Percentiles rank a stretch among this genome's conserved stretches.
phyloP scores from a whole-genome alignment of 768 basidiomycete species.

The Leccinum rimulosum region DNA sequence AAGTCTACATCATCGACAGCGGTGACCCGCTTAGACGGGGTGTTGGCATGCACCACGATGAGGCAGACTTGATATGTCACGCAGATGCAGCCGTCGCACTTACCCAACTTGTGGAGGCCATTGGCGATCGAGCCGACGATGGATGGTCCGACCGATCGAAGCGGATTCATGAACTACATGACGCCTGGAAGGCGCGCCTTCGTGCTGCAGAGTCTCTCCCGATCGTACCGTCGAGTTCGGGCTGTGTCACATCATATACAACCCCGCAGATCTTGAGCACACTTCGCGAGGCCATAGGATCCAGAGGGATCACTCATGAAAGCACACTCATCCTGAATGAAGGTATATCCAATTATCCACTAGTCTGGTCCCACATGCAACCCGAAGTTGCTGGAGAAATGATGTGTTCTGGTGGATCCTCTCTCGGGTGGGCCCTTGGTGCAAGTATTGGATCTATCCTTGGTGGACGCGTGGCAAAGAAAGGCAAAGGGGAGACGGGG shows the following conservation, averaged over 20 bases:
- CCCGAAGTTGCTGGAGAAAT: conserved; percentile 50
- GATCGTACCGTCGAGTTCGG: conserved; percentile 17
- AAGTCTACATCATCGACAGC: conserved; percentile 59
- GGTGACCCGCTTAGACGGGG: conserved; percentile 57
- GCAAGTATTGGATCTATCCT: conserved; percentile 59
- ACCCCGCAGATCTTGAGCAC: conserved; percentile 49
- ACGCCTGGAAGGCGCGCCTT: conserved; percentile 26
- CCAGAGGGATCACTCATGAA: conserved; percentile 34
- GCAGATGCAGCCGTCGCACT: conserved; percentile 56
- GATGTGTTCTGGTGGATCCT: conserved; percentile 58
- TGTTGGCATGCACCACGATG: conserved; percentile 48
- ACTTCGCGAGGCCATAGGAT: conserved; percentile 43
- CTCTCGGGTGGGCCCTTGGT: conserved; percentile 67
- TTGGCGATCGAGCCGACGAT: conserved; percentile 12
- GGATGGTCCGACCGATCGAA: conserved; percentile 15
- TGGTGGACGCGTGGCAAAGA: conserved; percentile 34
- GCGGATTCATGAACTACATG: conserved; percentile 20
- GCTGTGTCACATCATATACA: conserved; percentile 24
- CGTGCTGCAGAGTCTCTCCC: conserved; percentile 34
- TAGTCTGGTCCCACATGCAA: conserved; percentile 57
- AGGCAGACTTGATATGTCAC: conserved; percentile 55
- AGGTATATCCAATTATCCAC: conserved; percentile 53
- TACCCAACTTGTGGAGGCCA: conserved; percentile 40
- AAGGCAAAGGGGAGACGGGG: conserved; percentile 20
- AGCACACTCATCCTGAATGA: conserved; percentile 58